phyloP scores from a whole-genome alignment of 2,329 filamentous ascomycete genomes.

The Neonectria neomacrospora region DNA sequence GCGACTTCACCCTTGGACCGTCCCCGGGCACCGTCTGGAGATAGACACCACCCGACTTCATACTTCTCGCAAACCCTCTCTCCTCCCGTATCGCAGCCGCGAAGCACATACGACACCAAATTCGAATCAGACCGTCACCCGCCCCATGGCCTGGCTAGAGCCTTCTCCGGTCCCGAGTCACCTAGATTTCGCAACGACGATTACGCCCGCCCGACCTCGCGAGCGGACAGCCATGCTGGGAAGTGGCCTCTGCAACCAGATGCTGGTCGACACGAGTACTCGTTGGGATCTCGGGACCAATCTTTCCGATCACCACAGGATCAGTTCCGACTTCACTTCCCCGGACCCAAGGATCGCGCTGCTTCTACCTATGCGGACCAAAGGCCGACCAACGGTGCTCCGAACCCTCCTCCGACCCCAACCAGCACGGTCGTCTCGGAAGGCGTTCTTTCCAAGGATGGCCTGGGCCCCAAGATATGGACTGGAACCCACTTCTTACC shows the following conservation, averaged over 20 bases:
- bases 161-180: slow-evolving; percentile 58
- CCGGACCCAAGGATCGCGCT: slow-evolving; percentile 50
- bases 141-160: slow-evolving; percentile 42
- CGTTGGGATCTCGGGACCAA: slow-evolving; percentile 55
- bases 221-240: slow-evolving; percentile 50
- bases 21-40: slow-evolving; percentile 54
- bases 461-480: slow-evolving; percentile 75
- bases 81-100: slow-evolving; percentile 55
- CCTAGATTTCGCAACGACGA: slow-evolving; percentile 57
- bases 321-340: slow-evolving; percentile 51
- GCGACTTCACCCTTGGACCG: slow-evolving; percentile 61
- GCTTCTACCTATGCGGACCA: slow-evolving; percentile 44
- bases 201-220: slow-evolving; percentile 49
- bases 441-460: slow-evolving; percentile 64
- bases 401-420: slow-evolving; percentile 45
- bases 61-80: slow-evolving; percentile 59
- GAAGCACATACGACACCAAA: slow-evolving; percentile 59
- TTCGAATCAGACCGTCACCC: slow-evolving; percentile 55
- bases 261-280: slow-evolving; percentile 57
- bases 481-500: slow-evolving; percentile 74
- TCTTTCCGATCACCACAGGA: slow-evolving; percentile 50
- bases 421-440: slow-evolving; percentile 52
- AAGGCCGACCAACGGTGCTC: slow-evolving; percentile 36
- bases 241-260: slow-evolving; percentile 57
- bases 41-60: slow-evolving; percentile 55